Base-by-base conservation (phyloP, 2,329 filamentous ascomycete species). In the Emmonsia crescens region DNA sequence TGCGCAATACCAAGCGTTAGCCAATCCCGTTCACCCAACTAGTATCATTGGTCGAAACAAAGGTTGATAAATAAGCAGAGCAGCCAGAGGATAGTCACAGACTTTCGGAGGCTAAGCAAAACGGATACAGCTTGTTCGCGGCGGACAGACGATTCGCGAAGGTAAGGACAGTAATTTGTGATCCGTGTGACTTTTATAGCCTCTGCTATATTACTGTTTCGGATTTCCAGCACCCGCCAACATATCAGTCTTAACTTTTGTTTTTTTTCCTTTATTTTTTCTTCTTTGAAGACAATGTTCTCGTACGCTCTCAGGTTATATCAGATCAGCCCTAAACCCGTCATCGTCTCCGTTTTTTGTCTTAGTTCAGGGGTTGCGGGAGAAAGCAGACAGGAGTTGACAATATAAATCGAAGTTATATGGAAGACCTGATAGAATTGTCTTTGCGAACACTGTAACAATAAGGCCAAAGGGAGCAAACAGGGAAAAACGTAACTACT, bases 401-500 rank as follows among this genome's bases (percentile, higher is more conserved):
- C 33, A 19, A 27, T 24, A 16, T 36, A 51, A 14, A 31, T 49
- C 44, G 44, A 52, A 38, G 57, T 48, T 5, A 46, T 52, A 36
- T 36, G 44, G 42, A 52, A 57, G 24, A 33, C 14, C 27, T 5
- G 38, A 44, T 44, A 57, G 40, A 31, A 46, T 46, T 46, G 42
- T 21, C 27, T 57, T n/a, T 57, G 55, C 19, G 40, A 33, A 29
- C 55, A 21, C 29, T 46, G 38, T 27, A 31, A 46, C 29, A 46
- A 57, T 8, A 31, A 44, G 55, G 27, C 38, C 16, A 54, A 55
- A 54, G 21, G 55, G 21, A 52, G 59, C 54, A 51, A 46, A 56
- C n/a, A 56, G 46, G 16, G 33, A 44, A 51, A 19, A 49, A 31
- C 33, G 55, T 55, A 51, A 56, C 51, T 46, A 60, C 57, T 61